These are phyloP conservation scores for Hericium erinaceus DNA, from an alignment of 768 basidiomycete genomes.

Conservation along the genomic window DNA sequence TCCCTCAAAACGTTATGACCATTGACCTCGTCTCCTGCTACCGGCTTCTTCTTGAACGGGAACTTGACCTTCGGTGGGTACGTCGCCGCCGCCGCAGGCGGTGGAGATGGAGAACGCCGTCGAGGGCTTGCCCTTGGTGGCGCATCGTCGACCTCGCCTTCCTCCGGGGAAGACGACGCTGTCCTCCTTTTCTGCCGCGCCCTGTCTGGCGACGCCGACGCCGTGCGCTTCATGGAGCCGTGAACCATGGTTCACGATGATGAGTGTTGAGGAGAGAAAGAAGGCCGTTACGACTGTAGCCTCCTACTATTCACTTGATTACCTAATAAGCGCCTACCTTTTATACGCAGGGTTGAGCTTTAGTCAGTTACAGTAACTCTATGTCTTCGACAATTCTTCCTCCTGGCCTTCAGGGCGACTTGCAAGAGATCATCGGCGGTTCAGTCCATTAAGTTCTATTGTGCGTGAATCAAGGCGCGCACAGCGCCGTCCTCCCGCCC, in stretches of 20 bases:
- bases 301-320: no score
- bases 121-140: conserved; percentile 13
- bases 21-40: not conserved
- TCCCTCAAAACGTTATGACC: not conserved
- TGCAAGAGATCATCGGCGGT: conserved; percentile 24
- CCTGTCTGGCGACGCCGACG: conserved; percentile 42
- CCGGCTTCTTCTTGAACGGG: conserved; percentile 56
- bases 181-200: conserved; percentile 46
- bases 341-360: no score
- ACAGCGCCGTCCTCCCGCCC: no score
- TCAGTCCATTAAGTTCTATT: conserved; percentile 38
- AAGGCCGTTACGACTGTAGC: no score
- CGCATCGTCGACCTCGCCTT: conserved; percentile 72
- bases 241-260: conserved; percentile 2
- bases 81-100: conserved; percentile 22
- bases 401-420: conserved; percentile 33
- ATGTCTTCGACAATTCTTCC: conserved; percentile 19
- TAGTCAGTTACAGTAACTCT: no score
- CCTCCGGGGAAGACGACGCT: conserved; percentile 60
- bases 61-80: conserved; percentile 48
- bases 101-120: conserved; percentile 12
- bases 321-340: no score
- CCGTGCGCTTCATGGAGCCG: conserved; percentile 41
- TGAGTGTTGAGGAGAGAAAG: not conserved
- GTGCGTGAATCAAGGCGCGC: no score